phyloP scores from a whole-genome alignment of 2,329 filamentous ascomycete genomes.

The Lojkania enalia region DNA sequence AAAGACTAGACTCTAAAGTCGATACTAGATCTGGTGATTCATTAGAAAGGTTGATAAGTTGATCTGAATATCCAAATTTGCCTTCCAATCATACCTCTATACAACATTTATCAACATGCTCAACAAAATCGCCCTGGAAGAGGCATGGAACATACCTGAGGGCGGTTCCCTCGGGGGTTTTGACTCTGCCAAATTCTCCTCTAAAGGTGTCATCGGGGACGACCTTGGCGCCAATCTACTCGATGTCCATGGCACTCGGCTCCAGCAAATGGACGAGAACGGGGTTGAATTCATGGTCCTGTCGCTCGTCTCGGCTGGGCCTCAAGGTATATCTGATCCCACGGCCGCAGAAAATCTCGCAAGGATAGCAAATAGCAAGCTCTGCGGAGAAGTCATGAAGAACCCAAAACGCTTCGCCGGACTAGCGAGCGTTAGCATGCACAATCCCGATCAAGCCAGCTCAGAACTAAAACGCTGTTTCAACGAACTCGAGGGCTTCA shows the following conservation, averaged over 20 bases:
- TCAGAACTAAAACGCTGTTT: slow-evolving; percentile 59
- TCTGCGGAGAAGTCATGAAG: slow-evolving; percentile 49
- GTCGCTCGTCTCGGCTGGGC: slow-evolving; percentile 52
- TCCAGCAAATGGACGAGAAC: slow-evolving; percentile 50
- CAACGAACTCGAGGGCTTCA: slow-evolving; percentile 47
- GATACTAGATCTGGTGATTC: too few relatives aligned
- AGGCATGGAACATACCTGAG: slow-evolving; percentile 55
- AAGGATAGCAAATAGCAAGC: slow-evolving; percentile 49
- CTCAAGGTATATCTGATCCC: slow-evolving; percentile 51
- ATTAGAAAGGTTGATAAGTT: too few relatives aligned
- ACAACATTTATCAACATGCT: slow-evolving; percentile 12
- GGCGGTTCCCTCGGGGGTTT: slow-evolving; percentile 65
- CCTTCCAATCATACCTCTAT: too few relatives aligned
- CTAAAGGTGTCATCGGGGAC: slow-evolving; percentile 63
- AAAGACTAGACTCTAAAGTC: too few relatives aligned
- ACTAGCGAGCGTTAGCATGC: slow-evolving; percentile 49
- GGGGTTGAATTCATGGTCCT: slow-evolving; percentile 53
- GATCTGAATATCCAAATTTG: too few relatives aligned
- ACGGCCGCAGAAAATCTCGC: slow-evolving; percentile 50
- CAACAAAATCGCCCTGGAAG: slow-evolving; percentile 18
- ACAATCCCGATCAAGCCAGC: slow-evolving; percentile 56
- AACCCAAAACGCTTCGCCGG: slow-evolving; percentile 46
- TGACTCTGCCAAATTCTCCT: slow-evolving; percentile 32
- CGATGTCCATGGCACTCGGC: slow-evolving; percentile 48
- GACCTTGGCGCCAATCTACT: slow-evolving; percentile 53